phyloP scores from a whole-genome alignment of 1,284 basidiomycete species.

The Rugosomyces carneus region DNA sequence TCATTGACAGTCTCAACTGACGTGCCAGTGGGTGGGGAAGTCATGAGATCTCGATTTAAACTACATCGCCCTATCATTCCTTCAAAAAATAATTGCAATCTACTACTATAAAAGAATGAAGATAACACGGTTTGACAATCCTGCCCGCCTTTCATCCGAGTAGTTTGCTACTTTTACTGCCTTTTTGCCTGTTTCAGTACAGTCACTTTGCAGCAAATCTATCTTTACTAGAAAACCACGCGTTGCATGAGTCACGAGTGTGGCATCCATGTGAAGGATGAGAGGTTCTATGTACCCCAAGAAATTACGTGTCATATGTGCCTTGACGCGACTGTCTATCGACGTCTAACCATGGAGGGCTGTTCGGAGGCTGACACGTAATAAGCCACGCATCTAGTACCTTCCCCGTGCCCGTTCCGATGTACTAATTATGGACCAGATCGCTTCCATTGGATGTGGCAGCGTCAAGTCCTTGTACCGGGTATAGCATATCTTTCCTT shows the following conservation, averaged over 20 bases:
- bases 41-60: too few relatives aligned
- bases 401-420: neutral
- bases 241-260: slow-evolving; percentile 13
- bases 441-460: neutral
- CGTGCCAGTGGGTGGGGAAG: too few relatives aligned
- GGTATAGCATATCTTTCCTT: neutral
- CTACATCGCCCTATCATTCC: too few relatives aligned
- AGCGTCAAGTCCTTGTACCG: neutral
- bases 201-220: neutral
- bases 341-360: too few relatives aligned
- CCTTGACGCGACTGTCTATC: neutral
- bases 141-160: neutral
- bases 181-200: neutral
- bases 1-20: too few relatives aligned
- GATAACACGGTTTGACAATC: slow-evolving; percentile 11
- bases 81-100: too few relatives aligned
- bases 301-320: slow-evolving; percentile 5
- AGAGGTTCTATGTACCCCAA: slow-evolving; percentile 1
- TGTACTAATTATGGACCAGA: neutral
- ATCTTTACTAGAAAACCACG: slow-evolving; percentile 1
- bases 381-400: neutral
- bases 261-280: slow-evolving; percentile 11
- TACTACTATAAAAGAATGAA: too few relatives aligned
- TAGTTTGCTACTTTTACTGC: neutral
- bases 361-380: too few relatives aligned